phyloP scores from a whole-genome alignment of 805 yeast species.

The Barnettozyma californica region DNA sequence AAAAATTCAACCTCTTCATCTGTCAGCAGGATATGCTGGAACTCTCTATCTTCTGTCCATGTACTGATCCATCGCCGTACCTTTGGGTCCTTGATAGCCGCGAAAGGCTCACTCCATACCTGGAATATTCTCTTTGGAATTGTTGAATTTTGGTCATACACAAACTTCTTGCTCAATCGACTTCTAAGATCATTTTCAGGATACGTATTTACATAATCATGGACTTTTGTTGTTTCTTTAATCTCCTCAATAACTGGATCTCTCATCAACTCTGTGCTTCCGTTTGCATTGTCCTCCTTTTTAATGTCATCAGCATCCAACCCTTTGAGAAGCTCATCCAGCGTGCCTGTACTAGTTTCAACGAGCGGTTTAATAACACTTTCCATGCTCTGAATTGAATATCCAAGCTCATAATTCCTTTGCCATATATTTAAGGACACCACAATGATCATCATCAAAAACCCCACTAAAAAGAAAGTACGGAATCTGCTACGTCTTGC shows the following conservation, averaged over 20 bases:
- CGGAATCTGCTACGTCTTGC: not conserved
- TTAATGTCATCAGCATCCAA: not conserved
- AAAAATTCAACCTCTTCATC: constrained; percentile 38
- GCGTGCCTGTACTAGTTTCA: not conserved
- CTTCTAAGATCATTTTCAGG: constrained; percentile 16
- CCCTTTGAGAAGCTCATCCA: not conserved
- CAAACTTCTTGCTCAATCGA: constrained; percentile 11
- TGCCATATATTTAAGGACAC: not conserved
- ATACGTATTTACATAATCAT: constrained; percentile 15
- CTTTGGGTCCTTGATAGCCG: constrained; percentile 26
- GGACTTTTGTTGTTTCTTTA: not conserved
- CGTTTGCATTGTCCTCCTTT: not conserved
- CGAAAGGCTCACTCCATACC: constrained; percentile 35
- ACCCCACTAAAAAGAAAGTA: not conserved
- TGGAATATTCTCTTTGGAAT: constrained; percentile 47
- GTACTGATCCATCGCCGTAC: constrained; percentile 12
- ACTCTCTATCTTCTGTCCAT: constrained; percentile 18
- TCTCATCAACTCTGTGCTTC: not conserved
- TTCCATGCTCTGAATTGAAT: not conserved
- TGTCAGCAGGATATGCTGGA: constrained; percentile 22
- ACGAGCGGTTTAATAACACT: not conserved
- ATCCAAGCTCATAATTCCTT: not conserved
- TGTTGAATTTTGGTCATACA: constrained; percentile 10
- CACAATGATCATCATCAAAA: not conserved
- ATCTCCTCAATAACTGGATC: not conserved